Percentiles rank a stretch among this genome's conserved stretches.
Conservation (phyloP, 192 early-diverging fungal species). For the Jimgerdemannia flammicorona region DNA sequence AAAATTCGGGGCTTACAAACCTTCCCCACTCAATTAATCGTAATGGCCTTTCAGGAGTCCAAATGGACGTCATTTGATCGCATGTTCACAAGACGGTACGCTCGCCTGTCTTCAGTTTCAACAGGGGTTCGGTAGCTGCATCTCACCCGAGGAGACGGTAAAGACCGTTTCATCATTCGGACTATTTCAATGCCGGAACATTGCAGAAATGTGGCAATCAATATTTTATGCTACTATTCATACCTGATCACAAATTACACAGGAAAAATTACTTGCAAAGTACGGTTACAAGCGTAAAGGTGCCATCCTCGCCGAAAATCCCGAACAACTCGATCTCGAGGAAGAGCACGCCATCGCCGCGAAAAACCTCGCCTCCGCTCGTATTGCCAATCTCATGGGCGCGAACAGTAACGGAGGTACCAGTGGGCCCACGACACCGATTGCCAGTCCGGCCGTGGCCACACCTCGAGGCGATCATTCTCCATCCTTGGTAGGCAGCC, state of each 20-base stretch:
- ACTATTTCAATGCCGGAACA: not conserved
- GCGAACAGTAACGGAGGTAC: not conserved
- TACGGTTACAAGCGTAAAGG: slow-evolving; percentile 42
- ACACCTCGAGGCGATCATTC: too few relatives aligned
- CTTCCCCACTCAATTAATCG: too few relatives aligned
- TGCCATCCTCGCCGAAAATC: slow-evolving; percentile 53
- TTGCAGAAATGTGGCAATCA: not conserved
- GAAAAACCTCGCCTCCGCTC: slow-evolving; percentile 13
- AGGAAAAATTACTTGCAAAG: slow-evolving; percentile 41
- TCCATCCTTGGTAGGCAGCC: too few relatives aligned
- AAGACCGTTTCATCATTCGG: not conserved
- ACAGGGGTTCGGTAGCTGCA: slow-evolving; percentile 64
- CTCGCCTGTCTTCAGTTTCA: slow-evolving; percentile 72
- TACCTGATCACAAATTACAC: not conserved
- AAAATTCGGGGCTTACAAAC: too few relatives aligned
- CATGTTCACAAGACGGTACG: slow-evolving; percentile 91
- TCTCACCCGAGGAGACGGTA: slow-evolving; percentile 66
- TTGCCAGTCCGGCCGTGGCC: not conserved
- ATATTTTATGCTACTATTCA: too few relatives aligned
- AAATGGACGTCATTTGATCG: slow-evolving; percentile 68
- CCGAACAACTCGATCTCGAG: slow-evolving; percentile 63
- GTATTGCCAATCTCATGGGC: slow-evolving; percentile 29
- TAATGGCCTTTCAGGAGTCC: slow-evolving; percentile 50
- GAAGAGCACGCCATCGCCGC: slow-evolving; percentile 33
- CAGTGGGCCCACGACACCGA: slow-evolving; percentile 2